Percentiles rank a stretch among this genome's conserved stretches.
Conservation (phyloP, 805 yeast species). For the Lachancea sp. region DNA sequence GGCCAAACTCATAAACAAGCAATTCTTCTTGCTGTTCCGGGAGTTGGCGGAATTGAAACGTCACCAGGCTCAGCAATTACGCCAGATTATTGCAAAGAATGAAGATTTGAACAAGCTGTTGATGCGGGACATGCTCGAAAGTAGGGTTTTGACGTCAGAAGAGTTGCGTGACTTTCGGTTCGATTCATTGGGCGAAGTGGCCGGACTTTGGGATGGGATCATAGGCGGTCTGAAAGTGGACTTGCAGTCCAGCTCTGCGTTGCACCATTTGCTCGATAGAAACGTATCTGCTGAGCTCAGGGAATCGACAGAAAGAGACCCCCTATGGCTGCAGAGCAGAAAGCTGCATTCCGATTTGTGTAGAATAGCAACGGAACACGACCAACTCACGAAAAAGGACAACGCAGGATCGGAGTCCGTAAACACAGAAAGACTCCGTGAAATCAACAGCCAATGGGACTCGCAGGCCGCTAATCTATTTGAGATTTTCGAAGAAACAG, state of each 20-base stretch:
- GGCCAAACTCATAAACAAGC: constrained; percentile 50
- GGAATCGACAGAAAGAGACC: constrained; percentile 47
- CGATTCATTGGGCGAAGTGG: constrained; percentile 42
- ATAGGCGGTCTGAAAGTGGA: constrained; percentile 40
- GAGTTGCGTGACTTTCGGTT: constrained; percentile 43
- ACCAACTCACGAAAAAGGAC: constrained; percentile 34
- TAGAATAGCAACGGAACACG: constrained; percentile 40
- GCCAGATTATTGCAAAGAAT: constrained; percentile 29
- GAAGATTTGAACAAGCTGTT: constrained; percentile 33
- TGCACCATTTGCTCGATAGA: constrained; percentile 41
- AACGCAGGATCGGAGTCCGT: constrained; percentile 29
- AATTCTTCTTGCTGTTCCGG: constrained; percentile 55
- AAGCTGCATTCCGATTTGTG: constrained; percentile 38
- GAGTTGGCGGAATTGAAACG: constrained; percentile 45
- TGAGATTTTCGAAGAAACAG: constrained; percentile 68
- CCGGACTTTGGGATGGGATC: constrained; percentile 41
- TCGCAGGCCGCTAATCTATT: constrained; percentile 71
- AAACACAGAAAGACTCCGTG: constrained; percentile 32
- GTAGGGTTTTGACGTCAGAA: constrained; percentile 38
- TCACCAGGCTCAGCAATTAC: constrained; percentile 43
- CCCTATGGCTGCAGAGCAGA: constrained; percentile 50
- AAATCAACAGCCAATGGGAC: constrained; percentile 61
- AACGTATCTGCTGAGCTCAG: constrained; percentile 53
- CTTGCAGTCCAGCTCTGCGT: constrained; percentile 43
- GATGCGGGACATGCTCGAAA: constrained; percentile 31